phyloP scores from a whole-genome alignment of 2,329 filamentous ascomycete species.

The Knoxdaviesia proteae region DNA sequence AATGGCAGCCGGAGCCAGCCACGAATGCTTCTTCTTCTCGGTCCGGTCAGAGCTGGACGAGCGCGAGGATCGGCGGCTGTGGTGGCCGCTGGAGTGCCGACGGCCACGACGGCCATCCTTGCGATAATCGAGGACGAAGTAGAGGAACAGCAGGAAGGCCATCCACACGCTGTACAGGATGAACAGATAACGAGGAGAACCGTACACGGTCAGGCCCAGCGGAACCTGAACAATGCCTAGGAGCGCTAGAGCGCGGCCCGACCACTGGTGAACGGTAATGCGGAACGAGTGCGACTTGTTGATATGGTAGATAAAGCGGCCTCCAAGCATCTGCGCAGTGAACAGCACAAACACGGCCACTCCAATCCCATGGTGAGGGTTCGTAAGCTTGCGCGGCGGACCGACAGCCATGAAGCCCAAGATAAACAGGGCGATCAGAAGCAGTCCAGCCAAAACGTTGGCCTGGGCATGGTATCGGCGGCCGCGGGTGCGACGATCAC shows the following conservation, averaged over 20 bases:
- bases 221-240: slow-evolving; percentile 76
- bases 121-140: slow-evolving; percentile 62
- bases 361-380: slow-evolving; percentile 72
- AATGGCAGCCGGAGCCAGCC: too few species aligned
- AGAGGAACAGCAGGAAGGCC: slow-evolving; percentile 48
- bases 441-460: slow-evolving; percentile 44
- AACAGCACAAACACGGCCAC: slow-evolving; percentile 58
- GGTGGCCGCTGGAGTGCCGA: slow-evolving; percentile 31
- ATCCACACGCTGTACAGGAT: slow-evolving; percentile 70
- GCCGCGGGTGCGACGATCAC: slow-evolving; percentile 38
- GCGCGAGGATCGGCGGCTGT: slow-evolving; percentile 8
- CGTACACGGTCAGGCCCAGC: slow-evolving; percentile 76
- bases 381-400: slow-evolving; percentile 47
- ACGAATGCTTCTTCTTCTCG: too few species aligned
- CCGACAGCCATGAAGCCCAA: slow-evolving; percentile 65
- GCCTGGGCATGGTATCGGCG: slow-evolving; percentile 55
- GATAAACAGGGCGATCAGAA: slow-evolving; percentile 52
- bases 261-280: slow-evolving; percentile 66
- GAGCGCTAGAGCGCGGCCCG: slow-evolving; percentile 56
- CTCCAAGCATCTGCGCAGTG: slow-evolving; percentile 48
- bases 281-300: slow-evolving; percentile 26
- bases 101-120: slow-evolving; percentile 34
- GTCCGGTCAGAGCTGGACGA: slow-evolving; percentile 5
- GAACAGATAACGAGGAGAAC: slow-evolving; percentile 69
- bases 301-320: slow-evolving; percentile 37